Evolutionary conservation across 257 asterid species (phyloP).

Genomic region (Nicotiana benthamiana): DNA sequence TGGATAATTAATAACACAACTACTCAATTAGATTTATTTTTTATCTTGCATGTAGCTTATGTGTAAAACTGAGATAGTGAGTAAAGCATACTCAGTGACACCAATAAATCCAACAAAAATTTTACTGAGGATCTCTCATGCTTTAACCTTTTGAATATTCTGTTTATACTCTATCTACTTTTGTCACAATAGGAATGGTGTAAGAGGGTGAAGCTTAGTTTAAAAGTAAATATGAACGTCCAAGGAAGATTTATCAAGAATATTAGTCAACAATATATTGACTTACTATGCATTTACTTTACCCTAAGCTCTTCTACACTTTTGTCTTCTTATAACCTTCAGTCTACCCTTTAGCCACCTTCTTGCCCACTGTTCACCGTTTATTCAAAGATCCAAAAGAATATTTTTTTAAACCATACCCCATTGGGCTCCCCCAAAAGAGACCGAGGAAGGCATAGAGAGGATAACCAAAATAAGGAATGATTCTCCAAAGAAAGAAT

Average conservation of each 20-base stretch:
- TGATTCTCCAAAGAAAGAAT: background rate
- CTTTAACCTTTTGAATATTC: constrained; percentile 1
- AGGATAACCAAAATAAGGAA: background rate
- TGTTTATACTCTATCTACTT: background rate
- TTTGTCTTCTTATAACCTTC: constrained; percentile 4
- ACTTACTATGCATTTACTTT: background rate
- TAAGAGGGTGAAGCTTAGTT: background rate
- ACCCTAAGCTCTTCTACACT: background rate
- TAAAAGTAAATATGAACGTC: background rate
- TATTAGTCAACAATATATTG: background rate
- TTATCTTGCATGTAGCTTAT: background rate
- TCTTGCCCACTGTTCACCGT: background rate
- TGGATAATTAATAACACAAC: background rate
- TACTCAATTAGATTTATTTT: background rate
- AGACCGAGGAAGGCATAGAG: background rate
- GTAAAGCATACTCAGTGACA: background rate
- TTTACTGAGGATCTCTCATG: background rate
- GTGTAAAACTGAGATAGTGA: background rate
- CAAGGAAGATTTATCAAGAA: background rate
- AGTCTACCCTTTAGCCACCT: background rate
- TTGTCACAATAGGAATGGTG: background rate
- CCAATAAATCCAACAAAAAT: background rate
- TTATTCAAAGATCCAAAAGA: background rate
- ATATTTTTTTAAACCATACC: background rate
- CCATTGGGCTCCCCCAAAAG: background rate